phyloP scores from a whole-genome alignment of 176 grass and related monocot genomes.

The Cenchrus fungigraminus region DNA sequence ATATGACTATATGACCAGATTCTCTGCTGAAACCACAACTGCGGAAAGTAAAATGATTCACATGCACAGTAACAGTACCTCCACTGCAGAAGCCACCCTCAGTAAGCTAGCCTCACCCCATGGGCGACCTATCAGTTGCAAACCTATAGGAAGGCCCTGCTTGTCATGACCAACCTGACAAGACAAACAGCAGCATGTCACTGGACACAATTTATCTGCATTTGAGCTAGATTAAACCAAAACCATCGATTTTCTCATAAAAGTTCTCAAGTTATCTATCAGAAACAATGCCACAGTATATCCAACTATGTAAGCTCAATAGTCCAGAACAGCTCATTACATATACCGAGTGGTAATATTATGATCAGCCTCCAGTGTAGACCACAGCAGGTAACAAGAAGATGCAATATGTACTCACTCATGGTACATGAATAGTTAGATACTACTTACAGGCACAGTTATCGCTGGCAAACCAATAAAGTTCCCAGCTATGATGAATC shows the following conservation, averaged over 20 bases:
- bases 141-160: conserved; percentile 85
- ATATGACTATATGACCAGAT: neutral
- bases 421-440: neutral
- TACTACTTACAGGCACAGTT: conserved; percentile 83
- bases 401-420: conserved; percentile 7
- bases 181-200: conserved; percentile 25
- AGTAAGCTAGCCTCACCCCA: conserved; percentile 96
- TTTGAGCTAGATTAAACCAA: neutral
- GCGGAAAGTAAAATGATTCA: neutral
- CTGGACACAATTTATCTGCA: neutral
- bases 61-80: conserved; percentile 70
- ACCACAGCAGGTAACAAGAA: neutral
- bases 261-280: neutral
- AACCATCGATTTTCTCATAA: neutral
- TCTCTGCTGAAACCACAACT: neutral
- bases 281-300: conserved; percentile 2
- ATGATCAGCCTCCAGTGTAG: neutral
- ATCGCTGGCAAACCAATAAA: conserved; percentile 96
- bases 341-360: neutral
- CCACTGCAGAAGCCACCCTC: conserved; percentile 80
- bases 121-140: conserved; percentile 95
- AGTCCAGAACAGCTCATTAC: neutral
- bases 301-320: neutral
- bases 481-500: conserved; percentile 80
- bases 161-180: conserved; percentile 90